These are phyloP conservation scores for Aureobasidium vineae DNA, from an alignment of 2,329 filamentous ascomycete species.

Conservation along the genomic window DNA sequence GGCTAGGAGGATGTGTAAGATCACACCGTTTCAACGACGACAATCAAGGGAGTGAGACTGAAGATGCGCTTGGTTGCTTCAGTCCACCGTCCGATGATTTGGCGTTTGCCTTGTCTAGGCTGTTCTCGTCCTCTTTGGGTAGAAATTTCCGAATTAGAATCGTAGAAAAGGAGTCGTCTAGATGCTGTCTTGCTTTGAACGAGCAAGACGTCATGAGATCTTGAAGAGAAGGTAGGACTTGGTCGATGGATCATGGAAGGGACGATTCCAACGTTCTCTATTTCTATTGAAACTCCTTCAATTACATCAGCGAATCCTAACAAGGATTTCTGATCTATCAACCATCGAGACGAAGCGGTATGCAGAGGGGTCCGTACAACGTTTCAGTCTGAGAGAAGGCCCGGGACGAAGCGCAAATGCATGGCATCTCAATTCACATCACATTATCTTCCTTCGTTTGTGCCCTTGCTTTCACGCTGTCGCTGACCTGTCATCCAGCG, in stretches of 20 bases:
- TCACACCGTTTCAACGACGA: slow-evolving; percentile 8
- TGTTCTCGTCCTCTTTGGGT: background rate
- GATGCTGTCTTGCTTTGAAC: slow-evolving; percentile 11
- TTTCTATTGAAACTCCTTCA: background rate
- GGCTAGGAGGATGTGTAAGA: slow-evolving; percentile 16
- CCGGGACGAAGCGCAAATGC: slow-evolving; percentile 26
- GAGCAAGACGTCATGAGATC: background rate
- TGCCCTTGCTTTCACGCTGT: slow-evolving; percentile 6
- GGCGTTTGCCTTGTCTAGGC: slow-evolving; percentile 7
- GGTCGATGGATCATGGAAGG: background rate
- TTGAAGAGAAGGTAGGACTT: background rate
- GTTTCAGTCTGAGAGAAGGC: slow-evolving; percentile 23
- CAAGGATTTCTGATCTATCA: slow-evolving; percentile 15
- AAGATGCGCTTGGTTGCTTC: background rate
- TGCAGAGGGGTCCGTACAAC: slow-evolving; percentile 18
- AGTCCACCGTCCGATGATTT: background rate
- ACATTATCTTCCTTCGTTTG: slow-evolving; percentile 12
- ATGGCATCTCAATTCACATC: slow-evolving; percentile 27
- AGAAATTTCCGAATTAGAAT: background rate
- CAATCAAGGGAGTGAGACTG: slow-evolving; percentile 13
- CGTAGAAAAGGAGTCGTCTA: background rate
- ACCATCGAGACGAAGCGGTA: slow-evolving; percentile 2
- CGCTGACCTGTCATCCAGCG: slow-evolving; percentile 4
- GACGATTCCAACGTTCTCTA: slow-evolving; percentile 12
- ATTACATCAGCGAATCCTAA: background rate